Conservation (phyloP, 352 stramenopile genomes). For the Phytophthora foliorum region DNA sequence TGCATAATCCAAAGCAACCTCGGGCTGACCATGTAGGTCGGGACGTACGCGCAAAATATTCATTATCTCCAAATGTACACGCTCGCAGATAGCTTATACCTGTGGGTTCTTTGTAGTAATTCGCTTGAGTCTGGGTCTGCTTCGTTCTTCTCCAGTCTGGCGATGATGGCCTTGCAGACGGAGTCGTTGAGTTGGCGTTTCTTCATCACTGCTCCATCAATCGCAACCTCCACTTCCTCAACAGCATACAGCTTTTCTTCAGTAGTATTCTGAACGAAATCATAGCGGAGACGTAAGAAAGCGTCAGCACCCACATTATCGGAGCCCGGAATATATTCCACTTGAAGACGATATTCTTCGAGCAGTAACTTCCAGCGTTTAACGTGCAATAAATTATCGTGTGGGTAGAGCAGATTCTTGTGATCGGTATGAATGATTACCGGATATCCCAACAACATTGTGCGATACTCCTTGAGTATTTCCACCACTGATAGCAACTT, state of each 20-base stretch:
- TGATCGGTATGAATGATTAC: constrained; percentile 4
- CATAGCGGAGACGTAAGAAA: constrained; percentile 2
- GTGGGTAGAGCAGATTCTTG: constrained; percentile 1
- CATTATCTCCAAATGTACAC: not conserved
- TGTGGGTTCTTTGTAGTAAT: not conserved
- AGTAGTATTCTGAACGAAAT: constrained; percentile 1
- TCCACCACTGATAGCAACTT: constrained; percentile 3
- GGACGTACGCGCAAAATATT: not conserved
- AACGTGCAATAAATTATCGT: not conserved
- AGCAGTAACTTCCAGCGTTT: constrained; percentile 13
- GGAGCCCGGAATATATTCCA: not conserved
- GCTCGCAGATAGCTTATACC: not conserved
- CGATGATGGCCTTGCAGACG: not conserved
- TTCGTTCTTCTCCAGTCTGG: constrained; percentile 1
- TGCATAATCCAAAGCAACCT: constrained; percentile 7
- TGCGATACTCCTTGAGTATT: constrained; percentile 6
- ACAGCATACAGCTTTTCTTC: constrained; percentile 2
- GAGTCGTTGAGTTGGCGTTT: constrained; percentile 4
- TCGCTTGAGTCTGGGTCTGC: constrained; percentile 2
- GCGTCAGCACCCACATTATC: constrained; percentile 1
- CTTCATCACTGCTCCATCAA: constrained; percentile 10
- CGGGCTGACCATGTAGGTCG: not conserved
- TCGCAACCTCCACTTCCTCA: constrained; percentile 6
- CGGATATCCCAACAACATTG: constrained; percentile 2
- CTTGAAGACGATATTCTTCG: constrained; percentile 4